Base-by-base conservation (phyloP, 768 basidiomycete genomes). In the Lactifluus hygrophoroides region DNA sequence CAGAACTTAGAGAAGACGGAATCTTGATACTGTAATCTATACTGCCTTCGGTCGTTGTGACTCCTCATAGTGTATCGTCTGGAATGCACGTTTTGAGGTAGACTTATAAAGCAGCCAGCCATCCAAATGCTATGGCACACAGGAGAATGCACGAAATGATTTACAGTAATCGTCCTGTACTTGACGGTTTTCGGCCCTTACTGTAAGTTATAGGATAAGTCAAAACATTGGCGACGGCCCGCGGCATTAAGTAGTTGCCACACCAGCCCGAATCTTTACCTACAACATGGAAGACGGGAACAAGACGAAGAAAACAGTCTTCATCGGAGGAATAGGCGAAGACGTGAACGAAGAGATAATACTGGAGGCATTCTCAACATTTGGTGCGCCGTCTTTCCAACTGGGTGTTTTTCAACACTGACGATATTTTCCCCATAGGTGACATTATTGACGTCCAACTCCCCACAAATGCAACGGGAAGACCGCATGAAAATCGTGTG, bases 371-470 rank as follows among this genome's bases (percentile, higher is more conserved):
- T 97, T 97, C 72, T 81, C 86, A 21, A 83, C 88, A 5, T 97
- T 98, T 71, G 94, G 94, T 92, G 67, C 52, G 83, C 19, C 48
- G 23, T 48, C n/a, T 57, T 48, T 51, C 28, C 21, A 47, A 45
- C 19, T 42, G 40, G 25, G 23, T 54, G 40, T 13, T 61, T 50
- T 30, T 37, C 9, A 48, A 21, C 49, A 47, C 34, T 40, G 32
- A 27, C 27, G 23, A 27, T 46, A 57, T 28, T 55, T 43, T 16
- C 23, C 71, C 54, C n/a, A n/a, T 16, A 95, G 93, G 93, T 43
- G 94, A 96, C 69, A 83, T 98, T 57, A 82, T 96, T 57, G 93
- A 96, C 68, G 85, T 98, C 21, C 89, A 92, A 66, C 74, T 97
- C 43, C 94, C 94, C 32, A 76, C 84, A 16, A 88, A 92, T 14